These are phyloP conservation scores for Leucaena leucocephala DNA, from an alignment of 306 rosid genomes.

Conservation along the genomic window DNA sequence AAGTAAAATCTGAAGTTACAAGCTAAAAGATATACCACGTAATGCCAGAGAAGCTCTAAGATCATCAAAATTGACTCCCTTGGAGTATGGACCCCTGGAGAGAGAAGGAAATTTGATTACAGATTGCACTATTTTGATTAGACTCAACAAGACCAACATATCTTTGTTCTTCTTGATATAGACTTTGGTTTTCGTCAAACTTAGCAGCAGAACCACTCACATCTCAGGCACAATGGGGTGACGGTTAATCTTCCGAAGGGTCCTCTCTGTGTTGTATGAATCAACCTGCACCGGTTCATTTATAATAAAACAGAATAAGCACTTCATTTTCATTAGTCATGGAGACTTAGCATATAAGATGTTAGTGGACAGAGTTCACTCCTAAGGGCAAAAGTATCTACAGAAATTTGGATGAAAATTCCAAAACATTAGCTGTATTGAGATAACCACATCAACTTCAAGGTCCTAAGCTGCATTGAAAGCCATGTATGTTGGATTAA, in stretches of 20 bases:
- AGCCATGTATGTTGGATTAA: neutral
- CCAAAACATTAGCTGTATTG: neutral
- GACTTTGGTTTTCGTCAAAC: neutral
- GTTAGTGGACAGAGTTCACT: neutral
- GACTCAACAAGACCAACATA: neutral
- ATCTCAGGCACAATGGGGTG: neutral
- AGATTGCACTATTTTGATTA: neutral
- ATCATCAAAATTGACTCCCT: slow-evolving; percentile 63
- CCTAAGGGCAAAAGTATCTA: neutral
- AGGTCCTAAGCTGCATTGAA: neutral
- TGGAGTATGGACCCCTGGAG: slow-evolving; percentile 84
- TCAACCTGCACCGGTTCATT: slow-evolving; percentile 59
- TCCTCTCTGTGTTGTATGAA: slow-evolving; percentile 3
- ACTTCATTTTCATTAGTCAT: neutral
- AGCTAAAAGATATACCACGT: slow-evolving; percentile 51
- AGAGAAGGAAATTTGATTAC: slow-evolving; percentile 25
- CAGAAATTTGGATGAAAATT: neutral
- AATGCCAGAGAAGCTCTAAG: slow-evolving; percentile 77
- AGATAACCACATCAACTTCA: slow-evolving; percentile 7
- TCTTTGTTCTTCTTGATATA: neutral
- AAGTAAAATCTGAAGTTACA: neutral
- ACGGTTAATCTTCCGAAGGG: neutral
- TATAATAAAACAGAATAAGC: neutral
- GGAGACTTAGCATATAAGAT: neutral
- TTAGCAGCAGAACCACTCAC: neutral